phyloP scores from a whole-genome alignment of 176 grass and related monocot genomes.

The Triticum monococcum region DNA sequence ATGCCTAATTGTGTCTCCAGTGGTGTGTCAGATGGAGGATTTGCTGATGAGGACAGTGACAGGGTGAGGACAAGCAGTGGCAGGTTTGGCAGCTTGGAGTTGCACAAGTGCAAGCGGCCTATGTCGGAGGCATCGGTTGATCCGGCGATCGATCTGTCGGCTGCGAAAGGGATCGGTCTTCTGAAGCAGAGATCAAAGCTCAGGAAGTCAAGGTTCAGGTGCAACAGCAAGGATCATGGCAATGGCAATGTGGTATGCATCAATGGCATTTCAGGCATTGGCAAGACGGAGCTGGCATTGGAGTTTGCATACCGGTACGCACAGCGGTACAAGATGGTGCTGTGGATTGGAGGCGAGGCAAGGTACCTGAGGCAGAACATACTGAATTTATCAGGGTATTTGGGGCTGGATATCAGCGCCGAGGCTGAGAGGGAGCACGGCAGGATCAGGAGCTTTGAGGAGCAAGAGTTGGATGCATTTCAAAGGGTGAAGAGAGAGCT shows the following conservation, averaged over 20 bases:
- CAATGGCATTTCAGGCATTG: constrained; percentile 73
- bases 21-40: constrained; percentile 71
- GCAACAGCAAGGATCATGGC: constrained; percentile 48
- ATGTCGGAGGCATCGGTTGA: constrained; percentile 66
- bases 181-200: constrained; percentile 71
- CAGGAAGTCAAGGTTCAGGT: constrained; percentile 63
- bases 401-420: constrained; percentile 80
- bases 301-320: constrained; percentile 85
- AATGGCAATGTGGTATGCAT: constrained; percentile 61
- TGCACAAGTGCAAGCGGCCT: constrained; percentile 80
- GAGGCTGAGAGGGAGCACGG: constrained; percentile 88
- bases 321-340: constrained; percentile 93
- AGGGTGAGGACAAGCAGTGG: constrained; percentile 47
- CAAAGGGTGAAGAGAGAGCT: constrained; percentile 78
- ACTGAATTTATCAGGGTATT: constrained; percentile 70
- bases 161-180: constrained; percentile 59
- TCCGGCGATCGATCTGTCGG: constrained; percentile 49
- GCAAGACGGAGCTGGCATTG: constrained; percentile 87
- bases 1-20: constrained; percentile 40
- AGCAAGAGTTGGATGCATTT: constrained; percentile 90
- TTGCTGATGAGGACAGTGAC: constrained; percentile 82
- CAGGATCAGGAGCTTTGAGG: constrained; percentile 81
- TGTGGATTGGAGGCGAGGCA: constrained; percentile 90
- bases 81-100: constrained; percentile 69
- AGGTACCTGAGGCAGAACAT: constrained; percentile 85